Conservation (phyloP, 371 early-diverging fungal species). For the Mortierella sp. region DNA sequence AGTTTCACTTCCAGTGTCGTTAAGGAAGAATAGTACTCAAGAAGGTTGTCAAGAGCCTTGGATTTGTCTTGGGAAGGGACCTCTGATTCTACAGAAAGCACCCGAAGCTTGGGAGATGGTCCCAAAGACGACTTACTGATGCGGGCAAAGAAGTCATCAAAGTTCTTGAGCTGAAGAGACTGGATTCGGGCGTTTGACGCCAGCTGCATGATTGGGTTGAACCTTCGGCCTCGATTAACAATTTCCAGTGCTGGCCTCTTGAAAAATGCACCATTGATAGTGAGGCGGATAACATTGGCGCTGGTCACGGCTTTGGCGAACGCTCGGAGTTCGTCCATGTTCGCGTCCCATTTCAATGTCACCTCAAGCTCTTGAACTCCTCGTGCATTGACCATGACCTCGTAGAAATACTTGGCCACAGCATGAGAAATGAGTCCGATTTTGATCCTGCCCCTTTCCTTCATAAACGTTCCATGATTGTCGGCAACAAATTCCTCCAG, state of each 20-base stretch:
- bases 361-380: conserved; percentile 4
- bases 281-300: conserved; percentile 1
- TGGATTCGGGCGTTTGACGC: conserved; percentile 5
- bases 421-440: background rate
- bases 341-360: conserved; percentile 6
- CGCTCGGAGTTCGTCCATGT: conserved; percentile 9
- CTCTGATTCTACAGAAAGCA: too few relatives aligned
- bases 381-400: conserved; percentile 1
- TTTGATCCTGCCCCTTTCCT: background rate
- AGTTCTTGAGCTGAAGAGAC: background rate
- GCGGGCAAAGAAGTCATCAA: conserved; percentile 5
- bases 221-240: conserved; percentile 11
- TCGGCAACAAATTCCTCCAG: background rate
- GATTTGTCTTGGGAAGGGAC: too few relatives aligned
- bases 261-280: background rate
- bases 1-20: too few relatives aligned
- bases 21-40: too few relatives aligned
- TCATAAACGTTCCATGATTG: background rate
- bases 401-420: conserved; percentile 6
- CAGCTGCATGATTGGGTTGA: conserved; percentile 6
- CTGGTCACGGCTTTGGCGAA: background rate
- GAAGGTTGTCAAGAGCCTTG: too few relatives aligned
- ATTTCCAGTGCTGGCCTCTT: conserved; percentile 4
- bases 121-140: conserved; percentile 2
- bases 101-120: too few relatives aligned